Evolutionary conservation across 208 protist species (phyloP).

Genomic region (Trypanosoma mega): DNA sequence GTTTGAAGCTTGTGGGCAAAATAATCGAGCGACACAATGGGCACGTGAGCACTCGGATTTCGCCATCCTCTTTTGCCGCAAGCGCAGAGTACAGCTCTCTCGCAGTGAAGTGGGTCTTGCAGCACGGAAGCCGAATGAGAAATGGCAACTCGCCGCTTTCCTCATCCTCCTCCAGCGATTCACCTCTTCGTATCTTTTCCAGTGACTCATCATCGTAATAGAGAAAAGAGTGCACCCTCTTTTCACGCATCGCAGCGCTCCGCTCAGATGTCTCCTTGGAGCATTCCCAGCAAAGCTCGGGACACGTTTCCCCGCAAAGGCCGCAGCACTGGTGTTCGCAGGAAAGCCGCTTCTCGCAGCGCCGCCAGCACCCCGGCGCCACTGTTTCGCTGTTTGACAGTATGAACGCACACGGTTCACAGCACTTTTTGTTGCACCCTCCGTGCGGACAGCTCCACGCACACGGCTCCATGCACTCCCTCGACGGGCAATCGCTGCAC

Average conservation of each 20-base stretch:
- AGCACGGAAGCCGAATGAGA: constrained; percentile 4
- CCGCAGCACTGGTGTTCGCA: constrained; percentile 32
- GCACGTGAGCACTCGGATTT: constrained; percentile 22
- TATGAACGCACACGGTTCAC: constrained; percentile 28
- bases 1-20: background rate
- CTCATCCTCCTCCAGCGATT: too few species aligned
- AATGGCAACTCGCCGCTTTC: background rate
- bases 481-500: constrained; percentile 15
- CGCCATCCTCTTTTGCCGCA: background rate
- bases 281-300: constrained; percentile 27
- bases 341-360: constrained; percentile 20
- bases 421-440: constrained; percentile 14
- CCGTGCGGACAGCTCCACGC: constrained; percentile 21
- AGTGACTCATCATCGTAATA: background rate
- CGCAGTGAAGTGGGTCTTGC: constrained; percentile 3
- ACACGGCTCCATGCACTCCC: constrained; percentile 23
- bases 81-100: constrained; percentile 28
- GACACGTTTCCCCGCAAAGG: constrained; percentile 58
- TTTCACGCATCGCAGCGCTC: background rate
- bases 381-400: background rate
- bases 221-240: background rate
- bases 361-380: constrained; percentile 23
- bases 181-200: background rate
- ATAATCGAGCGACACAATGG: background rate
- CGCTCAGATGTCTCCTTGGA: background rate